Conservation (phyloP, 1,284 basidiomycete species). For the Tilletiaria anomala region DNA sequence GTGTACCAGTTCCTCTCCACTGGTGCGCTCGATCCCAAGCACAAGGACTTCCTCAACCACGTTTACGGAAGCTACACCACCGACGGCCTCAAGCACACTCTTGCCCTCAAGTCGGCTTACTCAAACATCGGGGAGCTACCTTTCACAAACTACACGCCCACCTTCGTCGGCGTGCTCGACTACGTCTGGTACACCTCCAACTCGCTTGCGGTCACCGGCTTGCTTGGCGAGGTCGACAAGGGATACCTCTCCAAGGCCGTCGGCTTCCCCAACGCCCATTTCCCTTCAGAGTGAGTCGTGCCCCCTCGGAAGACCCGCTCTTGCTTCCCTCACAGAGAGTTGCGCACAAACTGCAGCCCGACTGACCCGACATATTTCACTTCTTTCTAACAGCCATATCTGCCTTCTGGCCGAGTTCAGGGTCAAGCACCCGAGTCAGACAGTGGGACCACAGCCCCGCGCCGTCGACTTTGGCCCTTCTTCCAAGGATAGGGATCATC, state of each 20-base stretch:
- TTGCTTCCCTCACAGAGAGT: neutral
- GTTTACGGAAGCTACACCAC: slow-evolving; percentile 81
- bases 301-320: neutral
- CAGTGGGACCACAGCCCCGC: too few species aligned
- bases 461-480: too few species aligned
- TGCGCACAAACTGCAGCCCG: neutral
- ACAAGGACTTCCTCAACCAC: slow-evolving; percentile 85
- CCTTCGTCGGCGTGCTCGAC: slow-evolving; percentile 54
- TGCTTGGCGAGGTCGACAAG: slow-evolving; percentile 76
- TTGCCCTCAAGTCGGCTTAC: slow-evolving; percentile 75
- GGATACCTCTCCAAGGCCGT: slow-evolving; percentile 76
- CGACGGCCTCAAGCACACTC: slow-evolving; percentile 67
- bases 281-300: slow-evolving; percentile 48
- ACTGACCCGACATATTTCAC: slow-evolving; percentile 4
- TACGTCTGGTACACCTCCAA: slow-evolving; percentile 81
- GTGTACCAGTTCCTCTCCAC: slow-evolving; percentile 80
- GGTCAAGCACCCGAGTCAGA: too few species aligned
- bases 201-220: slow-evolving; percentile 65
- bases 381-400: slow-evolving; percentile 10
- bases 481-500: too few species aligned
- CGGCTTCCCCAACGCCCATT: slow-evolving; percentile 92
- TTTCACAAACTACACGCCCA: slow-evolving; percentile 80
- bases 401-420: slow-evolving; percentile 37
- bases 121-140: slow-evolving; percentile 44
- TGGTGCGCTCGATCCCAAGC: slow-evolving; percentile 53